Base-by-base conservation (phyloP, 2,329 filamentous ascomycete species). In the Diaporthe sp. region DNA sequence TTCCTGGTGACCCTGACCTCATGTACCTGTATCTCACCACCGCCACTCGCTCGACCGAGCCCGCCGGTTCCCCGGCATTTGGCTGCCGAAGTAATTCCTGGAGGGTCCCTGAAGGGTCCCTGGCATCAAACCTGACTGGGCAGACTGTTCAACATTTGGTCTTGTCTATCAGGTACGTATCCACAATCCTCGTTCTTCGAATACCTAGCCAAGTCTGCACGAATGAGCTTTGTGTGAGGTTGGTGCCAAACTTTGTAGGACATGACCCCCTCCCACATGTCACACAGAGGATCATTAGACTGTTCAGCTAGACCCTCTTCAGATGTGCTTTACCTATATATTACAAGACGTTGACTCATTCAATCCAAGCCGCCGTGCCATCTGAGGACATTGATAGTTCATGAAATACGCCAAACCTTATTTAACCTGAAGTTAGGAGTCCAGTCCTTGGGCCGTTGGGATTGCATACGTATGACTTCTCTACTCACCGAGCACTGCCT, bases 1-100 rank as follows among this genome's bases (percentile, higher is more conserved):
- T 39, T 68, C 31, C 51, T 17, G 62, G 62, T 68, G 62, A 68
- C 62, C 62, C 31, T 39, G 25, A 15, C 13, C 44, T 19, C 22
- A 68, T 68, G 62, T 68, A 68, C 62, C 22, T 44, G 31, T 53
- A 53, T 25, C 62, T 68, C 46, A 68, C 46, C 25, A 53, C 31
- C 62, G 28, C 62, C 62, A 53, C 46, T 53, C 15, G 62, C 31
- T 39, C 46, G 62, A 68, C 31, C 62, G 28, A 37, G 28, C 62
- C 62, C 25, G 9, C 12, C 46, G 7, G 46, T 68, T 39, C 46
- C 46, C 34, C 22, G 46, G 46, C 46, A 53, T 12, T 53, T 53
- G 62, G 31, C 31, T 31, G 31, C 31, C 62, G n/a, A 68, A n/a
- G n/a, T 68, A 9, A 22, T 53, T 28, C 34, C 46, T 37, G 31